These are phyloP conservation scores for Exophiala bonariae DNA, from an alignment of 2,329 filamentous ascomycete genomes.

Conservation along the genomic window DNA sequence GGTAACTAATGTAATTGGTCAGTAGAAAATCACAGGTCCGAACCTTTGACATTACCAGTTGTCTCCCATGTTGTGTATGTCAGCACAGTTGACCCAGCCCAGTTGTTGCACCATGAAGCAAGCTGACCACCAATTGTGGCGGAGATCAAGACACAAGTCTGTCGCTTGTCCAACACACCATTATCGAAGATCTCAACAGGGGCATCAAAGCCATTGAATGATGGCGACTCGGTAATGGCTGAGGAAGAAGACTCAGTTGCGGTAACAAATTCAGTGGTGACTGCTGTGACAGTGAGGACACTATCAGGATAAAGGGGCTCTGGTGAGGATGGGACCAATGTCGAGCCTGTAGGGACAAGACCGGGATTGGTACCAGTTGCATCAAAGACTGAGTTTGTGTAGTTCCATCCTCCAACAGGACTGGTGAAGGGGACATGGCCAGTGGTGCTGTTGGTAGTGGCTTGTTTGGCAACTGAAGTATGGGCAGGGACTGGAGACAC, in stretches of 20 bases:
- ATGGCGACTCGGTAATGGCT: slow-evolving; percentile 2
- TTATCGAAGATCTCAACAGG: not conserved
- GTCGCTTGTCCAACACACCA: slow-evolving; percentile 23
- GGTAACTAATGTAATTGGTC: not conserved
- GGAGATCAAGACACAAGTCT: slow-evolving; percentile 28
- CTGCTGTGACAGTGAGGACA: slow-evolving; percentile 8
- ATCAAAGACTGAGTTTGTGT: slow-evolving; percentile 6
- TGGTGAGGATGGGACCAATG: too few relatives aligned
- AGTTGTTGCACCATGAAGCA: slow-evolving; percentile 29
- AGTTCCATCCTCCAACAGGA: slow-evolving; percentile 18
- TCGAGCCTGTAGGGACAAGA: not conserved
- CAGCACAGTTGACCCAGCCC: slow-evolving; percentile 22
- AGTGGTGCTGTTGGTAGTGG: not conserved
- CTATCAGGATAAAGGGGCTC: not conserved
- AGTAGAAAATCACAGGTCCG: too few relatives aligned
- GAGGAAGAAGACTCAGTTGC: slow-evolving; percentile 5
- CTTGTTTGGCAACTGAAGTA: slow-evolving; percentile 2
- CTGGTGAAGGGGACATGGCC: slow-evolving; percentile 14
- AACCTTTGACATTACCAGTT: too few relatives aligned
- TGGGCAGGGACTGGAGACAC: slow-evolving; percentile 9
- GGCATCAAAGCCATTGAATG: slow-evolving; percentile 5
- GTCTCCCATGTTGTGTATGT: slow-evolving; percentile 25
- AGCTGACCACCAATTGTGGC: slow-evolving; percentile 23
- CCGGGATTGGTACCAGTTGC: not conserved
- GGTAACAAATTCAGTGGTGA: slow-evolving; percentile 6